Percentiles rank a stretch among this genome's conserved stretches.
Evolutionary conservation across 2,329 filamentous ascomycete species (phyloP).

Genomic region (Colletotrichum plurivorum): DNA sequence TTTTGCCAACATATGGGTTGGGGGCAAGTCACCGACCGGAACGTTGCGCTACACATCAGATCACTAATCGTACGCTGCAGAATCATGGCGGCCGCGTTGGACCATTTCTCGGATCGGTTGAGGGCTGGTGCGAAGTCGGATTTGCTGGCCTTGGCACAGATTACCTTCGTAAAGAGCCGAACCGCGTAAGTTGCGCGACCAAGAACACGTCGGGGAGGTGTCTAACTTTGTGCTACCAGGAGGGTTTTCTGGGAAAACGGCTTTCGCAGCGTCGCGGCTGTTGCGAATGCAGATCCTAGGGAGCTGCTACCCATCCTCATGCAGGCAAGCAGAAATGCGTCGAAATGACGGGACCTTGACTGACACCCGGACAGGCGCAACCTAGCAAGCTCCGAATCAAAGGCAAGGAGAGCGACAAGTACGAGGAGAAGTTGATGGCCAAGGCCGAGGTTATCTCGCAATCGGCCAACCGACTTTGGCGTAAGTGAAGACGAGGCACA

Average conservation of each 20-base stretch:
- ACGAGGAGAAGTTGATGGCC: constrained; percentile 73
- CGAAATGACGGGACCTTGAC: neutral
- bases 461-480: constrained; percentile 79
- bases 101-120: constrained; percentile 82
- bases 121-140: constrained; percentile 80
- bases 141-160: constrained; percentile 77
- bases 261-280: constrained; percentile 75
- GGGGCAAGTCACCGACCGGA: constrained; percentile 60
- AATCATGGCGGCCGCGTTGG: constrained; percentile 78
- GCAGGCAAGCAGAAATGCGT: constrained; percentile 63
- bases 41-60: neutral
- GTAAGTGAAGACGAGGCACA: constrained; percentile 55
- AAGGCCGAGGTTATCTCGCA: constrained; percentile 79
- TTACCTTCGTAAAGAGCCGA: constrained; percentile 83
- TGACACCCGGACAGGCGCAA: constrained; percentile 67
- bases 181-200: constrained; percentile 68
- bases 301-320: constrained; percentile 80
- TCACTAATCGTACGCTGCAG: constrained; percentile 51
- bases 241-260: constrained; percentile 83
- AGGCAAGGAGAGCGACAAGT: constrained; percentile 70
- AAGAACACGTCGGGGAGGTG: constrained; percentile 3
- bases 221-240: constrained; percentile 42
- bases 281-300: constrained; percentile 78
- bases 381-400: constrained; percentile 74
- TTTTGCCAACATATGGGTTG: constrained; percentile 85